phyloP scores from a whole-genome alignment of 768 basidiomycete species.

The Boletus coccyginus region DNA sequence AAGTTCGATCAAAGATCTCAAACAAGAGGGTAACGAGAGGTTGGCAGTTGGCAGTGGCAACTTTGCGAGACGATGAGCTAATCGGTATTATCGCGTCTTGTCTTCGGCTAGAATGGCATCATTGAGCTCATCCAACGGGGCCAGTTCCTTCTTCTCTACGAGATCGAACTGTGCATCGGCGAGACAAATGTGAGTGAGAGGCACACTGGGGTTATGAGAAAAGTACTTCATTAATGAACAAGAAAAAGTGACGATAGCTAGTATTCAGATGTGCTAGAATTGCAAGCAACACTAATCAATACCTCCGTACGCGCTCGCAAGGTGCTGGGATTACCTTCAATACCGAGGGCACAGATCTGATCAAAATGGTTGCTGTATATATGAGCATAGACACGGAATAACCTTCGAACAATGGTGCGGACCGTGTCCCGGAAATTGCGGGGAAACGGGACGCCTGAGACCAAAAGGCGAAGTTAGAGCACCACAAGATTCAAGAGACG shows the following conservation, averaged over 20 bases:
- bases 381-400: slow-evolving; percentile 98
- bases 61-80: not conserved
- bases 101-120: slow-evolving; percentile 77
- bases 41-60: not conserved
- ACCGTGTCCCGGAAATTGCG: slow-evolving; percentile 87
- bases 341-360: slow-evolving; percentile 95
- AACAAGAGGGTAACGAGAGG: not conserved
- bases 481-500: slow-evolving; percentile 3
- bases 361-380: slow-evolving; percentile 99
- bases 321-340: slow-evolving; percentile 68
- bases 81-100: slow-evolving; percentile 31
- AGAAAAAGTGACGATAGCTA: slow-evolving; percentile 96
- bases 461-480: not conserved
- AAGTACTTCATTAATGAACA: slow-evolving; percentile 91
- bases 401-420: slow-evolving; percentile 83
- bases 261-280: slow-evolving; percentile 91
- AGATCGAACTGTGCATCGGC: slow-evolving; percentile 67
- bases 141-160: slow-evolving; percentile 95
- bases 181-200: slow-evolving; percentile 9
- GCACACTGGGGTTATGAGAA: not conserved
- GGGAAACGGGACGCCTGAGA: slow-evolving; percentile 83
- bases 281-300: not conserved
- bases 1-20: not conserved
- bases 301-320: not conserved
- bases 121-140: slow-evolving; percentile 92